Conservation (phyloP, 2,329 filamentous ascomycete species). For the Talaromyces sp. region DNA sequence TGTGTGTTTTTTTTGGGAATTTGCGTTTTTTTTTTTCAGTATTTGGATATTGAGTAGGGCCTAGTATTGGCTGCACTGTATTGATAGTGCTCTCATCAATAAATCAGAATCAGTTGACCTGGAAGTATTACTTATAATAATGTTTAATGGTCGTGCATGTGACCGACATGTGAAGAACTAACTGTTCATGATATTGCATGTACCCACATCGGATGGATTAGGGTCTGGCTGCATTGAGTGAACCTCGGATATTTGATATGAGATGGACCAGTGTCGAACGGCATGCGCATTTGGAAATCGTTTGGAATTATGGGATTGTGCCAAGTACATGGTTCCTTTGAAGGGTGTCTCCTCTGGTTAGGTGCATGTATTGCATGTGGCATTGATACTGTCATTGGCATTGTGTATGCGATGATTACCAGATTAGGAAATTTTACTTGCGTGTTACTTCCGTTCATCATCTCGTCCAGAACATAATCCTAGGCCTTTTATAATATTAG, state of each 20-base stretch:
- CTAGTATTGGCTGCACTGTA: not conserved
- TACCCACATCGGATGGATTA: not conserved
- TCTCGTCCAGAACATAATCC: no score
- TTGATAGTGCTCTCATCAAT: not conserved
- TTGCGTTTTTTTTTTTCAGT: not conserved
- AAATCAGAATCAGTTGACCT: not conserved
- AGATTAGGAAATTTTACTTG: not conserved
- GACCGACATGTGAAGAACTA: not conserved
- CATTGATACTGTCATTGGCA: not conserved
- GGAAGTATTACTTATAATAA: not conserved
- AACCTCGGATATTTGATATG: not conserved
- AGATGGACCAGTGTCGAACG: not conserved
- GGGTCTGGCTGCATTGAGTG: not conserved
- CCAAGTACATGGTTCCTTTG: not conserved
- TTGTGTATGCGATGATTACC: not conserved
- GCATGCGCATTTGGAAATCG: not conserved
- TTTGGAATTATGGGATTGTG: not conserved
- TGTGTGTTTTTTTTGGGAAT: not conserved
- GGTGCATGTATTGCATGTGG: no score
- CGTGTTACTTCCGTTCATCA: no score
- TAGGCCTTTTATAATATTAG: no score
- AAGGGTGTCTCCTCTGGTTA: no score
- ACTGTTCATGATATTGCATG: not conserved
- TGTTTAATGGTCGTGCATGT: not conserved
- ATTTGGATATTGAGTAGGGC: not conserved